Conservation (phyloP, 768 basidiomycete species). For the Strobilomyces dryophilus region DNA sequence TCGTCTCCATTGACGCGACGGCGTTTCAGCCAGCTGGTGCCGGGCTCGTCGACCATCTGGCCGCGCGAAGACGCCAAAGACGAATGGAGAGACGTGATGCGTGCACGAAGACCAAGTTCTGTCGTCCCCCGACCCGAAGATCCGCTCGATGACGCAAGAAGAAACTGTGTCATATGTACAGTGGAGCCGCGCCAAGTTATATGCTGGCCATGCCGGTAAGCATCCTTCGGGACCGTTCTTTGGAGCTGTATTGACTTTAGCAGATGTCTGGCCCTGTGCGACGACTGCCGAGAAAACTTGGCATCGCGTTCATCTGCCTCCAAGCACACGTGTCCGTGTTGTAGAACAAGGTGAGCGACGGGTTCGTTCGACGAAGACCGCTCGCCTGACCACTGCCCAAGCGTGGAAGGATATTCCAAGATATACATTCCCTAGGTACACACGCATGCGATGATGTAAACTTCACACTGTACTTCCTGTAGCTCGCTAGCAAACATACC, state of each 20-base stretch:
- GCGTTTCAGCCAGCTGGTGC: constrained; percentile 39
- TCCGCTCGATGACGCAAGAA: constrained; percentile 21
- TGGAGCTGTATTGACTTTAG: not conserved
- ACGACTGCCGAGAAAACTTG: constrained; percentile 51
- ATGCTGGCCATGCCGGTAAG: constrained; percentile 82
- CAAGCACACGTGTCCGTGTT: constrained; percentile 51
- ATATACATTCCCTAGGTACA: constrained; percentile 30
- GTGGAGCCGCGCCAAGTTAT: constrained; percentile 66
- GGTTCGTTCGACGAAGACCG: not conserved
- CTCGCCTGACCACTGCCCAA: constrained; percentile 9
- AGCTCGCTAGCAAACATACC: constrained; percentile 13
- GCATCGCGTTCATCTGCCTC: constrained; percentile 46
- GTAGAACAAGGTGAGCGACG: constrained; percentile 40
- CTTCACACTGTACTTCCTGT: constrained; percentile 2
- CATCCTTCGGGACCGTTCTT: not conserved
- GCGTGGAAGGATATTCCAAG: constrained; percentile 34
- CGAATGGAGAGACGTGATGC: constrained; percentile 30
- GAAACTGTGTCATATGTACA: constrained; percentile 69
- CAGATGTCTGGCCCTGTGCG: constrained; percentile 50
- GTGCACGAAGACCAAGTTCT: constrained; percentile 20
- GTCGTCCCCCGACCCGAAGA: constrained; percentile 25
- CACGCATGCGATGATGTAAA: not conserved
- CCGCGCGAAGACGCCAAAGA: constrained; percentile 14
- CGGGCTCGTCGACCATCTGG: constrained; percentile 13
- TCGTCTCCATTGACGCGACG: constrained; percentile 47